A percentile compares a stretch with the other conserved stretches of the same genome.
Evolutionary conservation across 1,139 yeast species (phyloP).

Genomic region (Arxiozyma telluris): DNA sequence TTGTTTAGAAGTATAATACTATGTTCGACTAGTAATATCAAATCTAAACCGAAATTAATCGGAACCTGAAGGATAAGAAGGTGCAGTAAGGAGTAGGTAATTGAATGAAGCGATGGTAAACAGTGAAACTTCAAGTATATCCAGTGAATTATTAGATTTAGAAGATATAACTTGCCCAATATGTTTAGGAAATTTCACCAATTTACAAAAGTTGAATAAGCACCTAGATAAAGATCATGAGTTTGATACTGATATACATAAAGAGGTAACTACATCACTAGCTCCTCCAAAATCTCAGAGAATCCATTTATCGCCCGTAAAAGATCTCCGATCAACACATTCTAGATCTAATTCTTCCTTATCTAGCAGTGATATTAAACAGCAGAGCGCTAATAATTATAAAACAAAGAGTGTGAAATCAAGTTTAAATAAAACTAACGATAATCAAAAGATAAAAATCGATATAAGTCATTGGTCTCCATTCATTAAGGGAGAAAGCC

Average conservation of each 20-base stretch:
- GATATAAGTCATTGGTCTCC: constrained; percentile 7
- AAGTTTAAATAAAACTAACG: background rate
- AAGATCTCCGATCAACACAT: background rate
- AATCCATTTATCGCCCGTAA: background rate
- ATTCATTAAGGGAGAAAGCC: constrained; percentile 20
- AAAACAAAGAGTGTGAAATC: background rate
- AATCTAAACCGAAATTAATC: too few species aligned
- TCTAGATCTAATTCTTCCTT: background rate
- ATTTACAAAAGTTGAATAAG: constrained; percentile 49
- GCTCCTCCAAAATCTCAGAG: background rate
- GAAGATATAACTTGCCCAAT: constrained; percentile 48
- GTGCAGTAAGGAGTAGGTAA: background rate
- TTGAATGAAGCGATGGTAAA: background rate
- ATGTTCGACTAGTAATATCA: too few species aligned
- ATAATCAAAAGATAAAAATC: background rate
- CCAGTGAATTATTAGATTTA: constrained; percentile 1
- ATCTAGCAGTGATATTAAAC: background rate
- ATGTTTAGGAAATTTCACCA: constrained; percentile 53
- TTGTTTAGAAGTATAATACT: too few species aligned
- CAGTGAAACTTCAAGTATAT: background rate
- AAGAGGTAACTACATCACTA: background rate
- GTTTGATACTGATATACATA: constrained; percentile 15
- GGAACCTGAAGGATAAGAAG: background rate
- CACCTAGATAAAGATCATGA: constrained; percentile 68
- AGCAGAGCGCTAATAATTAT: background rate